Evolutionary conservation across 129 eudicot species (phyloP), one percentile per base, ranked within the genome.

Genomic region (Lactuca sativa): DNA sequence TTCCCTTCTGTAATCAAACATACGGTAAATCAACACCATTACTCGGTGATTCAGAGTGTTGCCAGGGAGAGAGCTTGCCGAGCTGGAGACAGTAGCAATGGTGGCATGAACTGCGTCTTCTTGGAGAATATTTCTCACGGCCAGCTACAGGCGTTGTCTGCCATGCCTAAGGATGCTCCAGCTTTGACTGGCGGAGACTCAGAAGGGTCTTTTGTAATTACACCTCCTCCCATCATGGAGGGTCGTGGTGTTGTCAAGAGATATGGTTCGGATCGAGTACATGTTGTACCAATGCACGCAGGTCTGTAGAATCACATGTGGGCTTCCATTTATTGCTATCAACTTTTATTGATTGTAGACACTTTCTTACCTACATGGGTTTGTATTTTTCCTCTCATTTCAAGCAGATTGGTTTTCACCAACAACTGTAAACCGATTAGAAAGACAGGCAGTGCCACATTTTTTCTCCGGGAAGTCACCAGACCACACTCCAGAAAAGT

Each of bases 371-470:
- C n/a, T 17, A 3, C 5, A 41, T 30, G 7, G 10, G 18, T 57
- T 71, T 62, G 59, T 67, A 15, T 18, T 6, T 6, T 51, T 69
- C 59, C 54, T 70, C 10, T 58, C 38, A 65, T 70, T 9, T 58
- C 38, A 65, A 72, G 68, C 92, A 93, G 98, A 89, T 64, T 93
- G 98, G 98, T 93, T 93, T 89, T 87, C 91, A 61, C 96, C 95
- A 40, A 69, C 73, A 52, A 65, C 90, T 5, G 92, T 93, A 60
- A 87, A 93, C 83, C 85, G 98, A 62, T 76, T 89, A 81, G 98
- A 93, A 84, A 83, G 98, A 64, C 98, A 93, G 68, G 98, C 89
- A 6, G 98, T 89, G 73, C 96, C 98, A 15, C 98, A 89, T 67
- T 93, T 85, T 77, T 93, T 93, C 81, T 86, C 90, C 11, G 98